A percentile compares a stretch with the other conserved stretches of the same genome.
These are phyloP conservation scores for Athelia sp. DNA, from an alignment of 1,284 basidiomycete genomes.

Conservation along the genomic window DNA sequence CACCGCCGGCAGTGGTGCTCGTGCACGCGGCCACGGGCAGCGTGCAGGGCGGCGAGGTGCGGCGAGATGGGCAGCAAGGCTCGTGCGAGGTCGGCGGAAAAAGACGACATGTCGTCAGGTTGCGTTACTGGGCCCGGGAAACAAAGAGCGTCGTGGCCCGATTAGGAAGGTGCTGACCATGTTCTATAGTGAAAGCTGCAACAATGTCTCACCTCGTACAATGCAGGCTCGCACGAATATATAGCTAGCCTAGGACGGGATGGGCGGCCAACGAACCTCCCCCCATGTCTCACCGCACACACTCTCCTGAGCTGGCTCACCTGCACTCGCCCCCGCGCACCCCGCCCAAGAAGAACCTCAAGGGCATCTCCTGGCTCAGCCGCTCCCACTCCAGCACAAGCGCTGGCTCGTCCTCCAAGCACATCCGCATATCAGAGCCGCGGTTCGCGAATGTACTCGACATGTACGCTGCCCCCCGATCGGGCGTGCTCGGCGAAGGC, in stretches of 20 bases:
- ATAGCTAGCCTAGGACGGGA: constrained; percentile 37
- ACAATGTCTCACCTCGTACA: constrained; percentile 8
- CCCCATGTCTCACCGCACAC: background rate
- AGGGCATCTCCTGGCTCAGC: constrained; percentile 24
- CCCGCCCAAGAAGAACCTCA: constrained; percentile 13
- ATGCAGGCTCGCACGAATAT: constrained; percentile 19
- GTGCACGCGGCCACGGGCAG: constrained; percentile 30
- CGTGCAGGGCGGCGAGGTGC: constrained; percentile 55
- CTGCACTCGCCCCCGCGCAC: constrained; percentile 19
- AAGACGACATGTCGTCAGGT: constrained; percentile 15
- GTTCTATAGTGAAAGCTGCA: too few relatives aligned
- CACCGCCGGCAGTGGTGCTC: constrained; percentile 36
- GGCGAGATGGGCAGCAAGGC: constrained; percentile 45
- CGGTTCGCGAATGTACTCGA: constrained; percentile 48
- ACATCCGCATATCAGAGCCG: constrained; percentile 57
- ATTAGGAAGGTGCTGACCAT: too few relatives aligned
- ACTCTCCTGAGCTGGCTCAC: constrained; percentile 13
- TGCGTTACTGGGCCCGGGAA: background rate
- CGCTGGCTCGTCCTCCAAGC: constrained; percentile 31
- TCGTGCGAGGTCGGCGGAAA: constrained; percentile 42
- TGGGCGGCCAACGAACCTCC: constrained; percentile 30
- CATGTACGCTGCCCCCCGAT: constrained; percentile 31
- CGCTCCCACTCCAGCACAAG: constrained; percentile 17
- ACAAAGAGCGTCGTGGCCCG: too few relatives aligned
- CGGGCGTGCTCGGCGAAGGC: constrained; percentile 55